phyloP scores from a whole-genome alignment of 2,329 filamentous ascomycete genomes.

The Claviceps sp. region DNA sequence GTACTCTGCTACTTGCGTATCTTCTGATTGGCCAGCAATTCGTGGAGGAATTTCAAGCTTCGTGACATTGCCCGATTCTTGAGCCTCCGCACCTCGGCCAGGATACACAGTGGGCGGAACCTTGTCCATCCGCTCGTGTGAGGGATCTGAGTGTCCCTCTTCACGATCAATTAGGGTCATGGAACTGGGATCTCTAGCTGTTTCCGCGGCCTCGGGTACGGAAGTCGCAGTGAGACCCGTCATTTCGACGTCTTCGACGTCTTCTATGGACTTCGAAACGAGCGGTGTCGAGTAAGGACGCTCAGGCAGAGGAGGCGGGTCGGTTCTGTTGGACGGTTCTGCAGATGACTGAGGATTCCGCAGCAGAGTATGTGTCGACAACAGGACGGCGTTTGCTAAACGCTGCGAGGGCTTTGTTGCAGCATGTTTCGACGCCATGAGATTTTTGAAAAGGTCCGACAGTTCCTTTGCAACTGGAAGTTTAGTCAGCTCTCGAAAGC shows the following conservation, averaged over 20 bases:
- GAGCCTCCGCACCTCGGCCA: conserved; percentile 5
- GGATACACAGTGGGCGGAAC: conserved; percentile 6
- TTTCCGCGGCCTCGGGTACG: conserved; percentile 20
- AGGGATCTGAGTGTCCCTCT: conserved; percentile 23
- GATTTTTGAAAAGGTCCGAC: conserved; percentile 52
- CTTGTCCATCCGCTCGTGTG: conserved; percentile 21
- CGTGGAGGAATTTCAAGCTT: not conserved
- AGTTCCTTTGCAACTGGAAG: conserved; percentile 62
- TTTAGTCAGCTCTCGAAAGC: conserved; percentile 21
- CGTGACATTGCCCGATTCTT: not conserved
- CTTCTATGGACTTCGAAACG: conserved; percentile 12
- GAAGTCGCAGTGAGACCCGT: conserved; percentile 20
- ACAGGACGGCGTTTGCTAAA: conserved; percentile 67
- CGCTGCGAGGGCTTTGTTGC: conserved; percentile 61
- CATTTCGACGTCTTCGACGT: conserved; percentile 24
- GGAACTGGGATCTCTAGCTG: conserved; percentile 35
- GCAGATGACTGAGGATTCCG: conserved; percentile 17
- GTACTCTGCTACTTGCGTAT: not conserved
- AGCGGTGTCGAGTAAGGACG: conserved; percentile 30
- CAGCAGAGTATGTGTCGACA: conserved; percentile 32
- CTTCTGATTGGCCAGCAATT: not conserved
- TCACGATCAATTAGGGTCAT: conserved; percentile 35
- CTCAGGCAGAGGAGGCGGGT: conserved; percentile 36
- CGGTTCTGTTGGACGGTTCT: conserved; percentile 11
- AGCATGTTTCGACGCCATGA: conserved; percentile 48